Conservation (phyloP, 2,329 filamentous ascomycete species). For the Aspergillus pseudoviridinutans region DNA sequence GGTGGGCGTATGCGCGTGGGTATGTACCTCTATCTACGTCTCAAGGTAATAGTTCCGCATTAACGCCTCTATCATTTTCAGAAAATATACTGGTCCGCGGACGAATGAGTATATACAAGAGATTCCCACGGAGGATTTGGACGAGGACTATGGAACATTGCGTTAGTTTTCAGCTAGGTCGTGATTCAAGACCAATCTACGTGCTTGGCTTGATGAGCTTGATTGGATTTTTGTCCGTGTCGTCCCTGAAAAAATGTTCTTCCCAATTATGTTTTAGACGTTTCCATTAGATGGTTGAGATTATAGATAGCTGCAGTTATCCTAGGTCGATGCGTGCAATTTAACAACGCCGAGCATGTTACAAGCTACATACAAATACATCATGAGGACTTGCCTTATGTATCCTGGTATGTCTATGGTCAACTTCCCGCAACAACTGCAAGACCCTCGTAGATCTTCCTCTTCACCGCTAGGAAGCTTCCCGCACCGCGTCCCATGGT, state of each 20-base stretch:
- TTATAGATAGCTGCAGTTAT: background rate
- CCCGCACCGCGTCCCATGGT: slow-evolving; percentile 50
- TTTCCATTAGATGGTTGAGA: background rate
- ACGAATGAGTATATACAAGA: slow-evolving; percentile 49
- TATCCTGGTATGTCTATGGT: slow-evolving; percentile 6
- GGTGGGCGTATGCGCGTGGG: slow-evolving; percentile 42
- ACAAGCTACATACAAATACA: background rate
- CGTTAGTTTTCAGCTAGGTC: background rate
- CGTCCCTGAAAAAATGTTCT: background rate
- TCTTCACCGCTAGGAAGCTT: slow-evolving; percentile 83
- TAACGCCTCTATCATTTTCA: slow-evolving; percentile 21
- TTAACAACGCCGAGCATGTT: background rate
- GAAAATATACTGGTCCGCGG: slow-evolving; percentile 57
- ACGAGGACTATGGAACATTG: slow-evolving; percentile 15
- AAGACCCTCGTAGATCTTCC: slow-evolving; percentile 87
- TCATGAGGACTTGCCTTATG: background rate
- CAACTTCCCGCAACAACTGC: slow-evolving; percentile 79
- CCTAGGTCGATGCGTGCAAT: background rate
- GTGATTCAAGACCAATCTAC: background rate
- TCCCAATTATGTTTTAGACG: no score
- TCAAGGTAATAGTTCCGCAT: background rate
- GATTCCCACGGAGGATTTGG: slow-evolving; percentile 30
- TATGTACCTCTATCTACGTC: slow-evolving; percentile 24
- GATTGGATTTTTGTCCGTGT: background rate
- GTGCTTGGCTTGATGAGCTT: background rate